Base-by-base conservation (phyloP, 148 eudicot species). In the Rhododendron ovatum region DNA sequence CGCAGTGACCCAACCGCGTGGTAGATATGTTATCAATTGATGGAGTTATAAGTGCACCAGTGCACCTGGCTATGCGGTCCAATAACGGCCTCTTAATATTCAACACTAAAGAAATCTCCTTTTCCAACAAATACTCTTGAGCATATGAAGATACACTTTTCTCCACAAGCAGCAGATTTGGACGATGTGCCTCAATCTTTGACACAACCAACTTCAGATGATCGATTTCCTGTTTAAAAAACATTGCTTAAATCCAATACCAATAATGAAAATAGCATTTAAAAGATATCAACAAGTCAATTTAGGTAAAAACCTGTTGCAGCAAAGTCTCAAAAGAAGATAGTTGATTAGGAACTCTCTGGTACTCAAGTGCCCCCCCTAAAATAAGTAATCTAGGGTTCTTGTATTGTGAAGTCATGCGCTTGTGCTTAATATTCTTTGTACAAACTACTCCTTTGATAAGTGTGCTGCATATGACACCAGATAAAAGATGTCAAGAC, bases 101-200 rank as follows among this genome's bases (percentile, higher is more conserved):
- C 89, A 93, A 91, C 77, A 97, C 99, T 88, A 97, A 89, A 87
- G 99, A 97, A 85, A 97, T 97, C 51, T 97, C 99, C 89, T 97
- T 97, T 81, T 93, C 94, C 61, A 97, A 86, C 47, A 97, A 92
- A 89, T 93, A 94, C 88, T 97, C 95, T 83, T 95, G 96, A 77
- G 99, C 98, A 93, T 93, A 92, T 37, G 99, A 92, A 85, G 99
- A 95, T 48, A 95, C 99, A 86, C 96, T 97, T 93, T 95, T 97
- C 90, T 97, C 99, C 77, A 97, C 99, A 83, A 97, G 93, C 84
- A 97, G 91, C 84, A 97, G 94, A 87, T 97, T 95, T 81, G 99
- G 91, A 51, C 90, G 94, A 88, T 91, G 98, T 67, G 94, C 95
- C 91, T 97, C 98, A 89, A 97, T 95, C 88, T 88, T 93, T 81